Evolutionary conservation across 768 basidiomycete species (phyloP).

Genomic region (Boletus tylopilopsis): DNA sequence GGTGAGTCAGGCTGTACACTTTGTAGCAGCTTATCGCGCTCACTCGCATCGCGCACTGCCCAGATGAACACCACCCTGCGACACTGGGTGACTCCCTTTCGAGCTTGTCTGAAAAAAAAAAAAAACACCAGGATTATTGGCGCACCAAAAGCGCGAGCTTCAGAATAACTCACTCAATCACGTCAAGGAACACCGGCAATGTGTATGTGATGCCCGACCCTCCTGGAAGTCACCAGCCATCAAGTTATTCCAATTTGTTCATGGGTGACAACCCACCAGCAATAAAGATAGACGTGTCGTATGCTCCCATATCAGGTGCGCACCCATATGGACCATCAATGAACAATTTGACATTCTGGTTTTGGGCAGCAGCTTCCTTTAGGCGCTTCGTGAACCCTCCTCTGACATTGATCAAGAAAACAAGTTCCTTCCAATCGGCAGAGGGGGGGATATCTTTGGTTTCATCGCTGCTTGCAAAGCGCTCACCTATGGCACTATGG

Average conservation of each 20-base stretch:
- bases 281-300: slow-evolving; percentile 46
- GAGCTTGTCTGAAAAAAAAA: slow-evolving; percentile 22
- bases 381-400: slow-evolving; percentile 58
- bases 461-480: not conserved
- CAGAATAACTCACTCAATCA: slow-evolving; percentile 37
- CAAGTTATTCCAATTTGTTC: not conserved
- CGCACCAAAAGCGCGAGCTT: no score
- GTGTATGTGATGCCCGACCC: slow-evolving; percentile 50
- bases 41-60: slow-evolving; percentile 47
- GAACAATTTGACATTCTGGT: slow-evolving; percentile 39
- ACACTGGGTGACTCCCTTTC: slow-evolving; percentile 22
- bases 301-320: slow-evolving; percentile 38
- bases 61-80: slow-evolving; percentile 49
- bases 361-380: slow-evolving; percentile 28
- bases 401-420: slow-evolving; percentile 57
- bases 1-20: not conserved
- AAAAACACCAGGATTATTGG: not conserved
- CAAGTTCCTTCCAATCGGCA: slow-evolving; percentile 38
- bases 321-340: slow-evolving; percentile 60
- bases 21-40: not conserved
- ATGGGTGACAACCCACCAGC: slow-evolving; percentile 35
- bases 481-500: not conserved
- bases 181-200: slow-evolving; percentile 40
- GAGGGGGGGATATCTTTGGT: not conserved
- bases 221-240: slow-evolving; percentile 25